A percentile compares a stretch with the other conserved stretches of the same genome.
Evolutionary conservation across 306 rosid species (phyloP).

Genomic region (Vigna trinervia): DNA sequence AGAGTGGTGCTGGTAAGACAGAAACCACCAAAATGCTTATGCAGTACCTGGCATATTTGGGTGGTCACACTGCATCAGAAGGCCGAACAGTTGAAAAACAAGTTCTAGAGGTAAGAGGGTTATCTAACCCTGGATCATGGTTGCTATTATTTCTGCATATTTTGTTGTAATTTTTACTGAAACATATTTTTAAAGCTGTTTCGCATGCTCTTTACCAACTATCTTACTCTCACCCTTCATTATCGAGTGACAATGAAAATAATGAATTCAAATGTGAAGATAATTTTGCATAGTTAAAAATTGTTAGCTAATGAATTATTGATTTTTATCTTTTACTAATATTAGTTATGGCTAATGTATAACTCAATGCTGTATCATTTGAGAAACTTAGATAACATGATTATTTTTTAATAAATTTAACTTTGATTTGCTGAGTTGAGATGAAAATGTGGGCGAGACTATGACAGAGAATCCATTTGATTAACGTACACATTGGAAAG

Average conservation of each 20-base stretch:
- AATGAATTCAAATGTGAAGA: slow-evolving; percentile 34
- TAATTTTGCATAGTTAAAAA: slow-evolving; percentile 25
- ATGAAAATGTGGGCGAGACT: background rate
- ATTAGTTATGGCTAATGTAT: slow-evolving; percentile 18
- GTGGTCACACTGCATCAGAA: slow-evolving; percentile 74
- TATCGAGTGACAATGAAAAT: slow-evolving; percentile 22
- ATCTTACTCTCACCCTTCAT: slow-evolving; percentile 14
- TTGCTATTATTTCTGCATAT: slow-evolving; percentile 41
- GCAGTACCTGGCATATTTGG: slow-evolving; percentile 91
- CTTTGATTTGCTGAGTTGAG: background rate
- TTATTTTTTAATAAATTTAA: slow-evolving; percentile 15
- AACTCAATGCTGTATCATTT: slow-evolving; percentile 23
- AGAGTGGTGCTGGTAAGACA: slow-evolving; percentile 96
- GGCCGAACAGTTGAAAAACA: slow-evolving; percentile 84
- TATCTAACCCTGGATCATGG: slow-evolving; percentile 47
- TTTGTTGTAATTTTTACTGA: slow-evolving; percentile 35
- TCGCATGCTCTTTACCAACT: slow-evolving; percentile 30
- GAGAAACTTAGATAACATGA: slow-evolving; percentile 13
- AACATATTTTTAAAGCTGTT: slow-evolving; percentile 35
- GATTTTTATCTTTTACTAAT: slow-evolving; percentile 22
- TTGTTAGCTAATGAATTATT: slow-evolving; percentile 1
- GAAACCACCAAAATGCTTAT: slow-evolving; percentile 97
- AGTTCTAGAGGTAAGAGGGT: slow-evolving; percentile 85
- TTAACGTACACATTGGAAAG: background rate
- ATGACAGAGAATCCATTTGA: background rate